Evolutionary conservation across 2,329 filamentous ascomycete species (phyloP).

Genomic region (Pseudogymnoascus sp.): DNA sequence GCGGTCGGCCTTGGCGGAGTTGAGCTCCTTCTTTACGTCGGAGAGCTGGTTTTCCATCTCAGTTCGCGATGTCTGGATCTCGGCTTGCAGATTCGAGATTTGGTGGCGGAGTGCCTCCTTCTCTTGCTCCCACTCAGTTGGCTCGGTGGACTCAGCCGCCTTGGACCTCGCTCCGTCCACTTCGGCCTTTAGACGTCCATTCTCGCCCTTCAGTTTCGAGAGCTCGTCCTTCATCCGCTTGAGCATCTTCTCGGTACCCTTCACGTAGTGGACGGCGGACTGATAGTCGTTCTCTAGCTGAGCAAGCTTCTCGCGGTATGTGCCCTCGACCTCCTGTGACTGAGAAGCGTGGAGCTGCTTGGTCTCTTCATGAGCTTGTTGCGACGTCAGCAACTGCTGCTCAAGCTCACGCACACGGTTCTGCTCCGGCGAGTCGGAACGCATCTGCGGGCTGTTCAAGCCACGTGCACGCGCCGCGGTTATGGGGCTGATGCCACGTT

Average conservation of each 20-base stretch:
- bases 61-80: constrained; percentile 56
- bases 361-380: constrained; percentile 78
- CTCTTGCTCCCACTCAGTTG: constrained; percentile 68
- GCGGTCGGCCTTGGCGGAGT: constrained; percentile 58
- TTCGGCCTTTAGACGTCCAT: constrained; percentile 73
- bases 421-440: constrained; percentile 71
- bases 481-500: constrained; percentile 77
- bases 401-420: constrained; percentile 77
- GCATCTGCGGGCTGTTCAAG: constrained; percentile 64
- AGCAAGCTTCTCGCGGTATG: constrained; percentile 86
- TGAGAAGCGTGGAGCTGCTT: constrained; percentile 70
- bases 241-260: constrained; percentile 98
- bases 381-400: constrained; percentile 69
- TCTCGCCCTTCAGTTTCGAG: constrained; percentile 83
- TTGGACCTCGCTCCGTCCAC: constrained; percentile 56
- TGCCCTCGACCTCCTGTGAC: constrained; percentile 76
- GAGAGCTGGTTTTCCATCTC: constrained; percentile 66
- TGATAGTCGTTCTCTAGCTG: constrained; percentile 97
- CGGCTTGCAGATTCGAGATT: constrained; percentile 60
- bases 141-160: constrained; percentile 32
- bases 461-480: constrained; percentile 63
- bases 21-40: constrained; percentile 62
- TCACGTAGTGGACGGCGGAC: constrained; percentile 94
- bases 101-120: constrained; percentile 58
- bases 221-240: constrained; percentile 97